phyloP scores from a whole-genome alignment of 352 stramenopile genomes.

The Blastocystis sp. region DNA sequence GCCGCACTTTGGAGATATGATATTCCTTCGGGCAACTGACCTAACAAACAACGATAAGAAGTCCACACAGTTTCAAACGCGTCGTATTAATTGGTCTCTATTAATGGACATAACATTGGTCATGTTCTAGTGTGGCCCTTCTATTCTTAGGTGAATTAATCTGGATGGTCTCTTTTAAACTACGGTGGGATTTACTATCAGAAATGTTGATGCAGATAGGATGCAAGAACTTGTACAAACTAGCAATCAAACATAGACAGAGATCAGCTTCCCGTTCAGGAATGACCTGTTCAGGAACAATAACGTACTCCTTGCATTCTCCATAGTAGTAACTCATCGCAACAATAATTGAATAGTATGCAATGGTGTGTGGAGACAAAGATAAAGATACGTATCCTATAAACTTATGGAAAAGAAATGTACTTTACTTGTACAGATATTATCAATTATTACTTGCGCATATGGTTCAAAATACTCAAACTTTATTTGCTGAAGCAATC shows the following conservation, averaged over 20 bases:
- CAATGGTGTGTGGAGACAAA: background rate
- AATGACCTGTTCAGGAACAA: background rate
- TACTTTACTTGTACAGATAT: background rate
- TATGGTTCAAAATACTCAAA: conserved; percentile 22
- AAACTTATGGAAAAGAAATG: background rate
- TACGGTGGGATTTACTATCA: background rate
- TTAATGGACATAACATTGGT: too few relatives aligned
- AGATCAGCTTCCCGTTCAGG: background rate
- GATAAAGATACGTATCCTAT: conserved; percentile 4
- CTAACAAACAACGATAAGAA: too few relatives aligned
- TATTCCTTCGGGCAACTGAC: too few relatives aligned
- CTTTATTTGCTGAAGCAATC: background rate
- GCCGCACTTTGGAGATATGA: too few relatives aligned
- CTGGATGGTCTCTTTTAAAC: too few relatives aligned
- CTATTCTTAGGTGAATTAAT: too few relatives aligned
- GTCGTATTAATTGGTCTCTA: too few relatives aligned
- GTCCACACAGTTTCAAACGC: too few relatives aligned
- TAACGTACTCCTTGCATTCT: background rate
- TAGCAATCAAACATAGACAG: background rate
- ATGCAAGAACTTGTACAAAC: background rate
- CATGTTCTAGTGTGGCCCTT: too few relatives aligned
- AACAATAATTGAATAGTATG: background rate
- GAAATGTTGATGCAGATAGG: background rate
- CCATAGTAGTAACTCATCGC: conserved; percentile 15
- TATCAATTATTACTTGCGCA: background rate